Percentiles rank a stretch among this genome's conserved stretches.
These are phyloP conservation scores for Truncatella angustata DNA, from an alignment of 2,329 filamentous ascomycete genomes.

Conservation along the genomic window DNA sequence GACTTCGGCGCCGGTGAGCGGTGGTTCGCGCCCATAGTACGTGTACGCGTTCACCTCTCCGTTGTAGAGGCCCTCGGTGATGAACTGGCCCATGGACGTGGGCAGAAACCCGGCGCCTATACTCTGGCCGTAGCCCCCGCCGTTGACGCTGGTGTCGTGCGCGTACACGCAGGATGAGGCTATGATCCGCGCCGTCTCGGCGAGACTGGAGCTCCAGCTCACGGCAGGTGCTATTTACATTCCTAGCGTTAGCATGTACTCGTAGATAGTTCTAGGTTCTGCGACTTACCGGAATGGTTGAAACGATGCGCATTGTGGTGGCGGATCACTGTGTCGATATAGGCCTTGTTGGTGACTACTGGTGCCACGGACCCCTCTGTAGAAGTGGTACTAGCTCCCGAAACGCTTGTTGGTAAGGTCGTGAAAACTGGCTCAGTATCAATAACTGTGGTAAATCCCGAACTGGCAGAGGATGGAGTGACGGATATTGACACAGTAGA, in stretches of 20 bases:
- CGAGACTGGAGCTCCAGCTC: not conserved
- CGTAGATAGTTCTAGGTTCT: too few species aligned
- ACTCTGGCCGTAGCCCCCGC: conserved; percentile 1
- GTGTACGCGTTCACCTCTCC: not conserved
- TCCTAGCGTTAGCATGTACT: not conserved
- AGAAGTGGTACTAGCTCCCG: not conserved
- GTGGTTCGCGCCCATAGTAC: not conserved
- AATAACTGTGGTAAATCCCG: not conserved
- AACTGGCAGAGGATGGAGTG: not conserved
- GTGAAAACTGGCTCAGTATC: not conserved
- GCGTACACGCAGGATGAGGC: not conserved
- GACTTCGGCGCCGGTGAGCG: not conserved
- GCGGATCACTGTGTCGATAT: not conserved
- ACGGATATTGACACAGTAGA: not conserved
- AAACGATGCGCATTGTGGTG: not conserved
- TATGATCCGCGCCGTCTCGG: not conserved
- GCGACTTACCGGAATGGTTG: not conserved
- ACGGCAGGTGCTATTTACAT: not conserved
- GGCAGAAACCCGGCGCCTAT: not conserved
- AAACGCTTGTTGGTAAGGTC: not conserved
- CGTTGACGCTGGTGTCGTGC: not conserved
- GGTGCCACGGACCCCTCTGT: not conserved
- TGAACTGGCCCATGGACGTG: not conserved
- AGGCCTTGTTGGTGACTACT: not conserved
- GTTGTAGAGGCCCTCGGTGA: conserved; percentile 2